Evolutionary conservation across 1,284 basidiomycete genomes (phyloP).

Genomic region (Sporisorium graminicola): DNA sequence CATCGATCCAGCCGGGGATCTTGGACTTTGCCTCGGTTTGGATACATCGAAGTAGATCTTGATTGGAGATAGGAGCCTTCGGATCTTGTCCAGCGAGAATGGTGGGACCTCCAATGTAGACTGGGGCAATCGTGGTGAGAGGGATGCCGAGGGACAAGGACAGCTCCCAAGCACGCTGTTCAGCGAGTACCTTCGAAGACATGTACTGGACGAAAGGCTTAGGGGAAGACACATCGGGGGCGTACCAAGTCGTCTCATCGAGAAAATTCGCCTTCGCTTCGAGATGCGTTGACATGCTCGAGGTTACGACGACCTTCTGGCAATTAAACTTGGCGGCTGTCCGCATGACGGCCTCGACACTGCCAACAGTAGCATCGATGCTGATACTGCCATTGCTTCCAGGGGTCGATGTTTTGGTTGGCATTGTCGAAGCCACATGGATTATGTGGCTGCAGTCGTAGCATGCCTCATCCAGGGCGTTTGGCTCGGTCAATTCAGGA

Average conservation of each 20-base stretch:
- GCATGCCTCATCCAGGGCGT: not conserved
- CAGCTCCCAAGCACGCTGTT: conserved; percentile 5
- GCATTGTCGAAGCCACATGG: conserved; percentile 6
- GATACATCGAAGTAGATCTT: conserved; percentile 7
- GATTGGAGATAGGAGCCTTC: not conserved
- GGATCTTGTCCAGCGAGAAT: conserved; percentile 5
- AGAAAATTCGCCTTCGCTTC: not conserved
- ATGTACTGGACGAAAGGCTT: conserved; percentile 8
- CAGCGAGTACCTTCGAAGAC: conserved; percentile 1
- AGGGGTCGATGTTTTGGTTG: not conserved
- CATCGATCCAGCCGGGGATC: conserved; percentile 12
- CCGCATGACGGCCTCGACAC: not conserved
- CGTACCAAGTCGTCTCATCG: conserved; percentile 6
- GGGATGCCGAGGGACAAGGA: not conserved
- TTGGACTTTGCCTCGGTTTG: conserved; percentile 1
- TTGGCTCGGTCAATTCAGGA: not conserved
- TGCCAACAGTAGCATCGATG: conserved; percentile 1
- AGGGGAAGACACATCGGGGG: not conserved
- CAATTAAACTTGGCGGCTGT: not conserved
- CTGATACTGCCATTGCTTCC: not conserved
- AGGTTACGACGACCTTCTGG: conserved; percentile 4
- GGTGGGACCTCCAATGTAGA: conserved; percentile 8
- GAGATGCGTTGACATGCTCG: conserved; percentile 7
- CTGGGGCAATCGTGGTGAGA: conserved; percentile 4
- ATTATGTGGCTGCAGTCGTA: not conserved